Evolutionary conservation across 306 rosid species (phyloP).

Genomic region (Herpetospermum pedunculosum): DNA sequence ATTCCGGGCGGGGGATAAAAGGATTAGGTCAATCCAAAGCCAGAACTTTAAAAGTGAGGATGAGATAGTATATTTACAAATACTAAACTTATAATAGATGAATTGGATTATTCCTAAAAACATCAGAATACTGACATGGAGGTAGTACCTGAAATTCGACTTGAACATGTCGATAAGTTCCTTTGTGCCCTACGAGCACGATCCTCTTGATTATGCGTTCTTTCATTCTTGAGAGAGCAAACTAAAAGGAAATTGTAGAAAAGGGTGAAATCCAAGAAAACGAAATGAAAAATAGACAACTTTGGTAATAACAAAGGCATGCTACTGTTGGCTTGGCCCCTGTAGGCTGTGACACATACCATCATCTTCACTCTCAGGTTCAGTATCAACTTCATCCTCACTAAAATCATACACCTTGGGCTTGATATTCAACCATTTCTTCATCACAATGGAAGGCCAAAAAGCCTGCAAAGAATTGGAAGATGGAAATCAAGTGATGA

Average conservation of each 20-base stretch:
- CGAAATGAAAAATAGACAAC: neutral
- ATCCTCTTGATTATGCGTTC: constrained; percentile 16
- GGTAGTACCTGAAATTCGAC: constrained; percentile 47
- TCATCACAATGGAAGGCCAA: constrained; percentile 98
- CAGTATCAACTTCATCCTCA: constrained; percentile 92
- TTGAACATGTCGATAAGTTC: constrained; percentile 33
- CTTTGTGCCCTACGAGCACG: constrained; percentile 30
- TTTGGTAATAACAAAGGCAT: neutral
- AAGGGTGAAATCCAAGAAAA: neutral
- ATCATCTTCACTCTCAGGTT: constrained; percentile 95
- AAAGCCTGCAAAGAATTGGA: constrained; percentile 49
- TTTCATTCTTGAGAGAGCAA: constrained; percentile 34
- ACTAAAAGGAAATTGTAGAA: constrained; percentile 37
- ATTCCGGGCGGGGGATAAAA: neutral
- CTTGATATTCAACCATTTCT: constrained; percentile 91
- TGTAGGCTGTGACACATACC: constrained; percentile 25
- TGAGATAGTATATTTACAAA: neutral
- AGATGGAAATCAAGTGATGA: constrained; percentile 9
- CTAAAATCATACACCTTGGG: constrained; percentile 84
- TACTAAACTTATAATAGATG: neutral
- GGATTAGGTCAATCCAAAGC: neutral
- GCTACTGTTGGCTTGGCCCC: neutral
- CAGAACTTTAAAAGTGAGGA: neutral
- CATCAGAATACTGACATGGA: constrained; percentile 12
- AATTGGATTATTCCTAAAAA: neutral